Evolutionary conservation across 805 yeast species (phyloP), one percentile per base, ranked within the genome.

Genomic region (Spathaspora boniae): DNA sequence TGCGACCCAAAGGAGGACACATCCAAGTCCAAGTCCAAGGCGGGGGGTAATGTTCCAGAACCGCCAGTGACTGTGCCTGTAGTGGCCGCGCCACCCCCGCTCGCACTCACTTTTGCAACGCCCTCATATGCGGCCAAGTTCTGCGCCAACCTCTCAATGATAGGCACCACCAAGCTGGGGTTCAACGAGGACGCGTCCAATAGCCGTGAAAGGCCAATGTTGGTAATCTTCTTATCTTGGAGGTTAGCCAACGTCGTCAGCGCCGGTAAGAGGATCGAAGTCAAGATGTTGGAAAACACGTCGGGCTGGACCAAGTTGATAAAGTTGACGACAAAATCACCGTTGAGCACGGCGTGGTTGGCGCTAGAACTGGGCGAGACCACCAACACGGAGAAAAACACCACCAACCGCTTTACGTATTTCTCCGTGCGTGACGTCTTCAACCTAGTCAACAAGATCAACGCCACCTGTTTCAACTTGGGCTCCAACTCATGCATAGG

Each of bases 391-490:
- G 24, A 71, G 8, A 85, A 50, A 48, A 89, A 85, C 2, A 80
- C 63, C 12, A 83, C 73, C 41, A 91, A 74, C 48, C 81, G 72
- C 45, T 83, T 77, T 18, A 84, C 78, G 54, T 74, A 91, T 54
- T 82, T 82, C 37, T 87, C 96, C 2, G 96, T 87, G 53, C 85
- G 75, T 0, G 88, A 76, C 42, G 71, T 76, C 51, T 88, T 91
- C 47, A 94, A 69, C 47, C 97, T 74, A 45, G 87, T 85, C 45
- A 93, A 64, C 23, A 94, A 58, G 35, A 94, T 65, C 24, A 82
- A 69, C 1, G 91, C 87, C 41, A 93, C 75, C 51, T 87, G 86
- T 38, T 77, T 79, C 40, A 82, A 54, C 47, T 69, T 86, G 7
- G 70, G 73, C 27, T 71, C 58, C 31, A 89, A 56, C 4, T 56